Base-by-base conservation (phyloP, 2,329 filamentous ascomycete genomes). In the Aspergillus quadrilineatus region DNA sequence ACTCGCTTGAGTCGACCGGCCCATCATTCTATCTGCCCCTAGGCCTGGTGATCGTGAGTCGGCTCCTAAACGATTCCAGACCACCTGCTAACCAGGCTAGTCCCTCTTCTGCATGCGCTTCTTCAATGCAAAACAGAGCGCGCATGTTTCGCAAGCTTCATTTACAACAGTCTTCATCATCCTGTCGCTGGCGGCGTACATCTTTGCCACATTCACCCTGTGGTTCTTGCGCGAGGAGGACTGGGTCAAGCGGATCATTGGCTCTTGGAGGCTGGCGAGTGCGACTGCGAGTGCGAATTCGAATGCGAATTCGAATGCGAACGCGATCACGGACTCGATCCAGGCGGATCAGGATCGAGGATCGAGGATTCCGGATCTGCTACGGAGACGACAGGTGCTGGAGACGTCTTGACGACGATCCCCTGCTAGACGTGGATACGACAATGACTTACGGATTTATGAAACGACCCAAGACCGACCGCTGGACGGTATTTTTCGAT, bases 201-300 rank as follows among this genome's bases (percentile, higher is more conserved):
- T 55, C 14, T 50, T 49, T 4, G 39, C 46, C 3, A 22, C 41
- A 12, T 47, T 12, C 4, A 46, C 37, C 5, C 32, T 55, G 7
- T 45, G 37, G 30, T 17, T 37, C 12, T 17, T 50, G 5, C 53
- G 89, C 69, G 96, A 96, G n/a, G 50, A 34, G 6, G 26, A 43
- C 14, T 41, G 37, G 37, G 10, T 50, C n/a, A 50, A 43, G n/a
- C 29, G 26, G 26, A 29, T 42, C 1, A n/a, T 50, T 26, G 28
- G n/a, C 3, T 50, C 48, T 9, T 50, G 48, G 48, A 43, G 12
- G 2, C 44, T 28, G 7, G n/a, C 44, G 28, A 17, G 22, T 1
- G 22, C 22, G 22, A 22, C 1, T 22, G 22, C 22, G 22, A 22
- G 22, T 22, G 22, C 22, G 22, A 22, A 1, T 17, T 1, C 17